Evolutionary conservation across 345 rosid species (phyloP), one percentile per base, ranked within the genome.

Genomic region (Triadica sebifera): DNA sequence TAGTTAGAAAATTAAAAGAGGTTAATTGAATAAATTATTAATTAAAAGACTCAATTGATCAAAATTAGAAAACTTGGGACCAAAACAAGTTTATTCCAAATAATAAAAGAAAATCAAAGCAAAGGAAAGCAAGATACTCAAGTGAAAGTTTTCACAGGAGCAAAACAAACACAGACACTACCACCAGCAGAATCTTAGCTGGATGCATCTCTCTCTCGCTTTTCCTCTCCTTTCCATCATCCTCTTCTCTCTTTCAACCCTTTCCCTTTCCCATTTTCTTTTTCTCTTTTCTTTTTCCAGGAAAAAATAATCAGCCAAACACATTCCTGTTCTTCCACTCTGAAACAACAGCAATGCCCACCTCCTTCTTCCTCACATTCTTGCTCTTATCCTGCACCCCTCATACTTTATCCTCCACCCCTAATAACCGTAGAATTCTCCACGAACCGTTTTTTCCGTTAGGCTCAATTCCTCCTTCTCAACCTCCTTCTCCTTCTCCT

Each of bases 101-200:
- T 29, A 2, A 29, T 29, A 29, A 29, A 29, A 29, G 34, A 29
- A 29, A 29, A 29, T 29, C 34, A 29, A 29, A 29, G 34, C 34
- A 29, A 29, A 29, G 34, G 34, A 29, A 29, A 29, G 34, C n/a
- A 29, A 29, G 34, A 29, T 29, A 19, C 20, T 55, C 3, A 15
- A 55, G n/a, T 16, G 5, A 17, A 16, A 55, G 22, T 55, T 17
- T 29, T 55, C 19, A n/a, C 7, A 61, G 41, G 64, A 19, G 45
- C 20, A 37, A 38, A 66, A 11, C 63, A 19, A 56, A 29, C 55
- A 65, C 46, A 10, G 16, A 62, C 67, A 25, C 75, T 52, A 51
- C 53, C 65, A 74, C 75, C 88, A 84, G 90, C 86, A 74, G 87
- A 85, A 85, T 83, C 94, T 89, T 88, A 93, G 98, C 98, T 93